Conservation (phyloP, 495 filamentous ascomycete genomes). For the Hypoxylon cercidicola region DNA sequence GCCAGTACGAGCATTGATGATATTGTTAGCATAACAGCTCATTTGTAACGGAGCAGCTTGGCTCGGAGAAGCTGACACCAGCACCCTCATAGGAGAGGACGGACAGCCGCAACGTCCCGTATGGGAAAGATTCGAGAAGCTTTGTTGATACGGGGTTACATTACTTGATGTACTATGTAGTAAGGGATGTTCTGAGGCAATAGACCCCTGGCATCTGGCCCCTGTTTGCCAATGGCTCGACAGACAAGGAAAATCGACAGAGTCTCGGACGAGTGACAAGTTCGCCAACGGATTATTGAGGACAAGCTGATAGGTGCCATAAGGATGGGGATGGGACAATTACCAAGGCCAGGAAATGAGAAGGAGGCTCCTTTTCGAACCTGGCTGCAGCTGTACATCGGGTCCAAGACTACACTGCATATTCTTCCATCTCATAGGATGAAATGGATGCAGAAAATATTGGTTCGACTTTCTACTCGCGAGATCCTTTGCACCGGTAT, state of each 20-base stretch:
- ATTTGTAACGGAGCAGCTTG: constrained; percentile 22
- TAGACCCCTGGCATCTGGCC: constrained; percentile 29
- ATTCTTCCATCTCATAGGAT: constrained; percentile 32
- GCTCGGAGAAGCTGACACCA: constrained; percentile 34
- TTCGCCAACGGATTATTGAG: constrained; percentile 10
- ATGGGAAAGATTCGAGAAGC: constrained; percentile 37
- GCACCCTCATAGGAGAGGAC: constrained; percentile 14
- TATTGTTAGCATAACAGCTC: constrained; percentile 14
- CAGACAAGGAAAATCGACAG: constrained; percentile 34
- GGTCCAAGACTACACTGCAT: constrained; percentile 16
- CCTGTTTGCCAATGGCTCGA: constrained; percentile 32
- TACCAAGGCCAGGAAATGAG: constrained; percentile 33
- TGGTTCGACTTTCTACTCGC: constrained; percentile 22
- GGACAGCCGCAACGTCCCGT: constrained; percentile 22
- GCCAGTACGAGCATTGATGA: constrained; percentile 24
- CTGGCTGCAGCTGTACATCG: constrained; percentile 25
- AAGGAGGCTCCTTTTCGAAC: constrained; percentile 36
- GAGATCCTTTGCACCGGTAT: constrained; percentile 21
- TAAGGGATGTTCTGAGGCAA: constrained; percentile 32
- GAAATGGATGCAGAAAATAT: constrained; percentile 15
- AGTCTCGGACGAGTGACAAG: constrained; percentile 38
- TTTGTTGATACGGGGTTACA: constrained; percentile 37
- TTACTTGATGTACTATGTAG: constrained; percentile 13
- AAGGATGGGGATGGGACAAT: neutral
- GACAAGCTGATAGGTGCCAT: constrained; percentile 8